phyloP scores from a whole-genome alignment of 257 asterid species.

The Knoxia roxburghii region DNA sequence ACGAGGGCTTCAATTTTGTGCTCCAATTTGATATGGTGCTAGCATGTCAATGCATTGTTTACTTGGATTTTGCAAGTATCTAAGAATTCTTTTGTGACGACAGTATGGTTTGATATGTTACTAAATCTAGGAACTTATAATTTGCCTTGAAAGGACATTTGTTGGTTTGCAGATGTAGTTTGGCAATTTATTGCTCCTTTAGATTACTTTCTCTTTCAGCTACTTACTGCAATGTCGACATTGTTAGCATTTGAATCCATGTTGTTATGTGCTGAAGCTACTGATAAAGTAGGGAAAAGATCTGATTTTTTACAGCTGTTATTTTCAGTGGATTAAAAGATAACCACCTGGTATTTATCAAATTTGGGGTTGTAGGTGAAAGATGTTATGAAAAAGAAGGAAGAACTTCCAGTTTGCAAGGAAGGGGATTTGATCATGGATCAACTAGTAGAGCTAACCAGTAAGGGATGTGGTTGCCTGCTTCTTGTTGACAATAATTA shows the following conservation, averaged over 20 bases:
- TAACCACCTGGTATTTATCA: neutral
- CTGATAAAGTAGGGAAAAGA: neutral
- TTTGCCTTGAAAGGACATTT: too few relatives aligned
- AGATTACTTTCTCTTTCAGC: neutral
- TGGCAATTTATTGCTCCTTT: neutral
- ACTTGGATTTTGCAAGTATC: neutral
- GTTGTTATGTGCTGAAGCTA: neutral
- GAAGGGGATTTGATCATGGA: slow-evolving; percentile 85
- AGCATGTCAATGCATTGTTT: neutral
- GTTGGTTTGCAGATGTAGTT: neutral
- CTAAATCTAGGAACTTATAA: too few relatives aligned
- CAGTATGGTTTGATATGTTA: neutral
- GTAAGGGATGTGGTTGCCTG: slow-evolving; percentile 94
- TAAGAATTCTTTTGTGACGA: neutral
- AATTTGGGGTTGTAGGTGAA: slow-evolving; percentile 48
- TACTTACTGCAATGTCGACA: neutral
- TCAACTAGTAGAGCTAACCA: slow-evolving; percentile 84
- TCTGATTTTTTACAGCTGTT: neutral
- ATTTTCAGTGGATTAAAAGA: neutral
- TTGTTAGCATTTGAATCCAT: neutral
- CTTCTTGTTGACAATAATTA: slow-evolving; percentile 58
- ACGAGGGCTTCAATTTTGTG: neutral
- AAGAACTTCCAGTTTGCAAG: slow-evolving; percentile 77
- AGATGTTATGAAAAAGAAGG: slow-evolving; percentile 85
- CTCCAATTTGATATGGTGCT: neutral